Conservation (phyloP, 1,139 yeast species). For the Geotrichum reessii region DNA sequence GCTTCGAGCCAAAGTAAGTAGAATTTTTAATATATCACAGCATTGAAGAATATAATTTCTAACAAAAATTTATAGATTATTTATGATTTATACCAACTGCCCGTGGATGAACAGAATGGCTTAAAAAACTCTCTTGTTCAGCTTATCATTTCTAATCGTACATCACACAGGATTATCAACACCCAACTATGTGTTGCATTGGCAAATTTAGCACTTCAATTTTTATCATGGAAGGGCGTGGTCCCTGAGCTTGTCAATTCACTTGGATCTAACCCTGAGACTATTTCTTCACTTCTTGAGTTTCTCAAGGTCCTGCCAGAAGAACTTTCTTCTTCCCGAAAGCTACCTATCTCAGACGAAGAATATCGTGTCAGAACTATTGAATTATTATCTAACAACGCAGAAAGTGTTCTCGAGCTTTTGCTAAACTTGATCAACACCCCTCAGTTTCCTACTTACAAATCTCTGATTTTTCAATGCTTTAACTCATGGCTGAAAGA, state of each 20-base stretch:
- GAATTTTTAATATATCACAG: background rate
- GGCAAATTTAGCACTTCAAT: constrained; percentile 77
- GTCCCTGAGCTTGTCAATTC: constrained; percentile 57
- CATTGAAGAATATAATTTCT: background rate
- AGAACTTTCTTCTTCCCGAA: constrained; percentile 73
- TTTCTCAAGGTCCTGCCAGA: constrained; percentile 86
- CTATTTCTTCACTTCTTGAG: constrained; percentile 53
- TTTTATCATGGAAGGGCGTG: constrained; percentile 64
- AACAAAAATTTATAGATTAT: constrained; percentile 41
- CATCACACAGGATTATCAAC: constrained; percentile 52
- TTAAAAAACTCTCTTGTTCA: constrained; percentile 60
- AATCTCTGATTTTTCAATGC: constrained; percentile 57
- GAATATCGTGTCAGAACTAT: constrained; percentile 63
- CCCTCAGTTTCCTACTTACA: constrained; percentile 35
- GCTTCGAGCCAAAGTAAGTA: constrained; percentile 57
- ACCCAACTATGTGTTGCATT: constrained; percentile 78
- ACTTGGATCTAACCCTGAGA: constrained; percentile 39
- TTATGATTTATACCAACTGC: constrained; percentile 76
- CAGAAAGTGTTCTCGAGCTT: constrained; percentile 59
- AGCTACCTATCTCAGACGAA: constrained; percentile 73
- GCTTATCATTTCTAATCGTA: constrained; percentile 38
- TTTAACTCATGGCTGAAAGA: constrained; percentile 88
- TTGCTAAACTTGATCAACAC: constrained; percentile 42
- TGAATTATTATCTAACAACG: constrained; percentile 59
- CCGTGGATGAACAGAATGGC: constrained; percentile 45